Conservation (phyloP, 768 basidiomycete genomes). For the Pleurotus pulmonarius region DNA sequence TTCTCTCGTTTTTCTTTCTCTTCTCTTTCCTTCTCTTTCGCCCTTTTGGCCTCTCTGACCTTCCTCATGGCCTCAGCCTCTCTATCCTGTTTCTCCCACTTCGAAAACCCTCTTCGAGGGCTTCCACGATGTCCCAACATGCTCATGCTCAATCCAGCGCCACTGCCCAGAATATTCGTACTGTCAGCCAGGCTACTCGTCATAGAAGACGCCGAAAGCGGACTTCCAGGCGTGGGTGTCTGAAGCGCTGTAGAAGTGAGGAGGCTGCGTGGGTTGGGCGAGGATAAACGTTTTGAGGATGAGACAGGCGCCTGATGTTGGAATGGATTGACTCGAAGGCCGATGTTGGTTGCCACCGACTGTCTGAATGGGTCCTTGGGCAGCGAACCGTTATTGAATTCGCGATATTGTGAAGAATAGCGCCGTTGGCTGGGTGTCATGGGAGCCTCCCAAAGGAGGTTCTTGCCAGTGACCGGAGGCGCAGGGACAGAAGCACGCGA, state of each 20-base stretch:
- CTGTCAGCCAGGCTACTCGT: conserved; percentile 41
- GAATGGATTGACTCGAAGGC: conserved; percentile 50
- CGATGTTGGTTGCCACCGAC: conserved; percentile 40
- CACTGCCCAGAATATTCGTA: conserved; percentile 37
- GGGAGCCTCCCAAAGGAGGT: conserved; percentile 67
- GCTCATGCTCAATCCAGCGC: not conserved
- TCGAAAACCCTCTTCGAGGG: conserved; percentile 48
- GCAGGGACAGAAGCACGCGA: conserved; percentile 8
- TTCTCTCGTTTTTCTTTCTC: conserved; percentile 24
- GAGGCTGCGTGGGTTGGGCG: not conserved
- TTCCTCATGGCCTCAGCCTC: conserved; percentile 77
- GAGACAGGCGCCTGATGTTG: conserved; percentile 16
- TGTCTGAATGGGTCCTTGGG: conserved; percentile 38
- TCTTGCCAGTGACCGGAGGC: conserved; percentile 46
- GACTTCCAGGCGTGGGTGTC: conserved; percentile 14
- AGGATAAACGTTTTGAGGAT: not conserved
- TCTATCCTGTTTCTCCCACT: conserved; percentile 85
- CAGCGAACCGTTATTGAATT: conserved; percentile 18
- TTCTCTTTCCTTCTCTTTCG: conserved; percentile 32
- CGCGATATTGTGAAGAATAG: conserved; percentile 26
- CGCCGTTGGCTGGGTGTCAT: conserved; percentile 34
- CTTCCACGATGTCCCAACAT: conserved; percentile 1
- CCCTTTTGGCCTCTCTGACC: conserved; percentile 49
- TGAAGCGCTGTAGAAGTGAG: conserved; percentile 12
- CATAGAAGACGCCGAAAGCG: conserved; percentile 1